Conservation (phyloP, 2,329 filamentous ascomycete genomes). For the Trichoderma atroviride region DNA sequence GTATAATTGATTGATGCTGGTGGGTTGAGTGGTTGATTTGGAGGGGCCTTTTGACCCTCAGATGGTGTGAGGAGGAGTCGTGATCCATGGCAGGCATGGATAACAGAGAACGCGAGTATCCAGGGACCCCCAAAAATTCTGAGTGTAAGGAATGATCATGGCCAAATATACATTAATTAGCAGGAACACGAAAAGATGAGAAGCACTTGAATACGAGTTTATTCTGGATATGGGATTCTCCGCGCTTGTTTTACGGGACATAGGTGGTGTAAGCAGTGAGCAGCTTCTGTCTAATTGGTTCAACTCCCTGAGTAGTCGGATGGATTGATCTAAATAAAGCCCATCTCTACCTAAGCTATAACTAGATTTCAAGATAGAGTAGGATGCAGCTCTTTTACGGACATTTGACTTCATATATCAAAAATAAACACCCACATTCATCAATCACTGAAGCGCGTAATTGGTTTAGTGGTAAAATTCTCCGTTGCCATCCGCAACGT, state of each 20-base stretch:
- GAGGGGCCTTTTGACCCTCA: not conserved
- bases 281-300: not conserved
- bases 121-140: not conserved
- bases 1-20: not conserved
- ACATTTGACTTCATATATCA: not conserved
- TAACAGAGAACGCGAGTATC: not conserved
- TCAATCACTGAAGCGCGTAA: conserved; percentile 12
- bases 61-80: not conserved
- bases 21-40: not conserved
- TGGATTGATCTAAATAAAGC: not conserved
- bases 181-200: not conserved
- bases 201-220: not conserved
- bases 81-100: not conserved
- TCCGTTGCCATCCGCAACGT: conserved; percentile 28
- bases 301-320: not conserved
- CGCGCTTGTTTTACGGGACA: not conserved
- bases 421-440: not conserved
- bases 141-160: not conserved
- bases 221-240: not conserved
- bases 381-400: not conserved
- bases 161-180: not conserved
- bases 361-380: not conserved
- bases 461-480: conserved; percentile 29
- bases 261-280: too few species aligned
- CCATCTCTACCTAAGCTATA: too few species aligned